Base-by-base conservation (phyloP, 169 alveolate species). In the Pseudocohnilembus persalinus region DNA sequence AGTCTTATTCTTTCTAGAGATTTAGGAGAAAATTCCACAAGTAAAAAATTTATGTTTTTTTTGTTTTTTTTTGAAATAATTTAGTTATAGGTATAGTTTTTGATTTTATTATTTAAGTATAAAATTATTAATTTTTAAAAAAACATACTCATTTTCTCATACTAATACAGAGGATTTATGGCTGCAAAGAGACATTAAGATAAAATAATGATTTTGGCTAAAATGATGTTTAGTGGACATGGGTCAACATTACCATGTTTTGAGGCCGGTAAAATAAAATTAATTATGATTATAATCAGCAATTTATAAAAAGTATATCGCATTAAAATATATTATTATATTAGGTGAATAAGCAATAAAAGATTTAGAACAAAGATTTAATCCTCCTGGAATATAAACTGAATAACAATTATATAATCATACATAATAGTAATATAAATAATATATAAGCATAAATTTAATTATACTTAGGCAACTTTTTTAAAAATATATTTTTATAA, bases 181-280 rank as follows among this genome's bases (percentile, higher is more conserved):
- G 88, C 80, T 74, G 93, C 87, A 31, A 68, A 93, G 77, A 92
- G 89, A 78, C 92, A 93, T 83, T 88, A 89, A n/a, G 96, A 94
- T 74, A 87, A 89, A 81, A 89, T 94, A 33, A 77, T 92, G 32
- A 88, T 90, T 34, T 89, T 93, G 28, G 96, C 93, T 30, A 95
- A 94, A 87, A 94, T 94, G 92, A 89, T 94, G 87, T 90, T 83
- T 81, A 80, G 91, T 84, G 93, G 91, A 11, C 90, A 89, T 87
- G 95, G 95, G 0, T 89, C 90, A 25, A 91, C 90, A 64, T 84
- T 91, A 83, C 95, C 95, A 32, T 91, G 95, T 35, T 91, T 91
- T 89, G 84, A 82, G 74, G 83, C 83, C 76, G 93, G 91, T 77
- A 77, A 27, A n/a, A n/a, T n/a, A n/a, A n/a, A n/a, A n/a, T n/a